Conservation (phyloP, 352 stramenopile genomes). For the Globisporangium paddicum region DNA sequence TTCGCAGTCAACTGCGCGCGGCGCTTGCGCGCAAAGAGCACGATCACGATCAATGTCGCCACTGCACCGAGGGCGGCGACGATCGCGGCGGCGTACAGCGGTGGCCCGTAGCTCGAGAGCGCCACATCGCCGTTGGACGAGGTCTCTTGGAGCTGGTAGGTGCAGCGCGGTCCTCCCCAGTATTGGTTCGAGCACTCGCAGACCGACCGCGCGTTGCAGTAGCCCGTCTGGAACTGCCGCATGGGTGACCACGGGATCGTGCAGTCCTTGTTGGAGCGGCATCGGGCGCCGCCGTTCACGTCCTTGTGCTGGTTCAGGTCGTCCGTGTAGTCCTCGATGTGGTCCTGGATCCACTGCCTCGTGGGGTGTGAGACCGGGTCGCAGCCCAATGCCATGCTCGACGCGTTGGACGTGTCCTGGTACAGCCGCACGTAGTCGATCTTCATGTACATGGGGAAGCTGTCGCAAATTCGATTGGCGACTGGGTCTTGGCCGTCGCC, state of each 20-base stretch:
- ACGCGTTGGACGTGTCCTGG: slow-evolving; percentile 37
- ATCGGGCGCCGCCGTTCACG: slow-evolving; percentile 48
- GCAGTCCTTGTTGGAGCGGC: slow-evolving; percentile 49
- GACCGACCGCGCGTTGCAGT: slow-evolving; percentile 34
- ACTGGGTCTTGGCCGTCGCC: slow-evolving; percentile 38
- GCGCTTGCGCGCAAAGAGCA: slow-evolving; percentile 30
- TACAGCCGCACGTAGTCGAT: slow-evolving; percentile 82
- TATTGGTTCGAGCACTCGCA: slow-evolving; percentile 58
- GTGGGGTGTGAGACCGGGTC: slow-evolving; percentile 59
- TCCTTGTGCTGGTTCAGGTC: slow-evolving; percentile 43
- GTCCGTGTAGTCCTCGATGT: slow-evolving; percentile 57
- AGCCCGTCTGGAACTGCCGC: slow-evolving; percentile 45
- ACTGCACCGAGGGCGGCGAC: slow-evolving; percentile 20
- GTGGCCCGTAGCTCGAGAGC: slow-evolving; percentile 22
- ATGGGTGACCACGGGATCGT: slow-evolving; percentile 35
- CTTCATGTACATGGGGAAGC: slow-evolving; percentile 67
- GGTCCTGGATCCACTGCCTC: slow-evolving; percentile 60
- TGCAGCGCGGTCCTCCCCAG: slow-evolving; percentile 64
- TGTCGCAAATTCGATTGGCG: slow-evolving; percentile 51
- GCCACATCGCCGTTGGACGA: slow-evolving; percentile 5
- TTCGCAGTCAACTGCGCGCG: slow-evolving; percentile 24
- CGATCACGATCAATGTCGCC: slow-evolving; percentile 39
- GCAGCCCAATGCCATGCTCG: slow-evolving; percentile 49
- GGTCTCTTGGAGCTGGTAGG: slow-evolving; percentile 28
- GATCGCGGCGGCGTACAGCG: slow-evolving; percentile 22